phyloP scores from a whole-genome alignment of 805 yeast genomes.

The Ogataea minuta region DNA sequence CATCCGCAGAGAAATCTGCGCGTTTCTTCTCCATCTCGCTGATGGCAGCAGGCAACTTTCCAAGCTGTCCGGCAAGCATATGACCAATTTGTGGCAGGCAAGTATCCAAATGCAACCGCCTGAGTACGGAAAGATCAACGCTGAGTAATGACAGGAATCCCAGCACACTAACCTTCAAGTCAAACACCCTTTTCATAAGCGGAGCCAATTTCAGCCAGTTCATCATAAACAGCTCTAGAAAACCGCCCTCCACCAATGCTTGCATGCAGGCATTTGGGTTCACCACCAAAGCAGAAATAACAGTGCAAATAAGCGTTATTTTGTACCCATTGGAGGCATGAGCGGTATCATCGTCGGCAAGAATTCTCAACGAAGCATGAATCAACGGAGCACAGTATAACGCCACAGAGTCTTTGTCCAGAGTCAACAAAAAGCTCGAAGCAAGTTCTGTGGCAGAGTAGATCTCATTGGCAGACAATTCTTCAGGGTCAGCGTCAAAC shows the following conservation, averaged over 20 bases:
- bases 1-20: conserved; percentile 46
- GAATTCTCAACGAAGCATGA: conserved; percentile 40
- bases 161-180: conserved; percentile 70
- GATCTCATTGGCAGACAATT: conserved; percentile 53
- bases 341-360: conserved; percentile 34
- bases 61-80: conserved; percentile 50
- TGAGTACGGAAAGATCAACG: conserved; percentile 25
- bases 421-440: conserved; percentile 58
- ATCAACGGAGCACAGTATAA: conserved; percentile 47
- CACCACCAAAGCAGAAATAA: conserved; percentile 62
- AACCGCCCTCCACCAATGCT: conserved; percentile 44
- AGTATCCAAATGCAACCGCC: conserved; percentile 28
- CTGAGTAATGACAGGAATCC: conserved; percentile 56
- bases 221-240: conserved; percentile 51
- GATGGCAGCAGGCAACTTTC: conserved; percentile 70
- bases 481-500: conserved; percentile 26
- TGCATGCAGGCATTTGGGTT: conserved; percentile 54
- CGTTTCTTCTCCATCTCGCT: conserved; percentile 61
- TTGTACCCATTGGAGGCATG: conserved; percentile 30
- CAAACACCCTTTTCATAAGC: conserved; percentile 67
- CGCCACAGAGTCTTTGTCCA: conserved; percentile 45
- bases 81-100: conserved; percentile 50
- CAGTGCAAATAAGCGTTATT: conserved; percentile 55
- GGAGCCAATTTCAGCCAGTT: conserved; percentile 64
- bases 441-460: conserved; percentile 59